Base-by-base conservation (phyloP, 345 rosid species). In the Reutealis trisperma region DNA sequence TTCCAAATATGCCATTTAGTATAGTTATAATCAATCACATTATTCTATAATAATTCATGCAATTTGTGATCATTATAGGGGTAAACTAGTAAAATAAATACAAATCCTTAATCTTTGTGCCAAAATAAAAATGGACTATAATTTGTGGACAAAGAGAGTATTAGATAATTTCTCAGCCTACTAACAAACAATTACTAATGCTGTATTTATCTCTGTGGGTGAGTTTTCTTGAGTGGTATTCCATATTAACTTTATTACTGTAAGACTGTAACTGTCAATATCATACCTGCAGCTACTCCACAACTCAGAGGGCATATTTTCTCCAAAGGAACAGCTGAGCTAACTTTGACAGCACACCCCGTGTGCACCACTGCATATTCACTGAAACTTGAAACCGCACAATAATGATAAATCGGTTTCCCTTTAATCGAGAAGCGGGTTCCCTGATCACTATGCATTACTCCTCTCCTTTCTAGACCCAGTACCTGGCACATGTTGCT, bases 381-480 rank as follows among this genome's bases (percentile, higher is more conserved):
- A 14, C 97, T 90, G 84, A 95, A 93, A 86, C 99, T 95, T 9
- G 99, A 93, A 82, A 95, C 93, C 0, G 97, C 99, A 58, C 96
- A 92, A 79, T 88, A 95, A 76, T 95, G 98, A 82, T 86, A 93
- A 71, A 95, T 84, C 14, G 94, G 92, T 72, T 87, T 88, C 79
- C 96, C 98, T 81, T 86, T 87, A 41, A 92, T 78, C 2, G 89
- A 90, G 90, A 95, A 93, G 9, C 97, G 91, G 1, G 93, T 86
- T 77, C 71, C 77, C 71, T 85, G 91, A 81, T 92, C 97, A 27
- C 92, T 87, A 79, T 93, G 98, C 98, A 95, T 93, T 72, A 95
- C 67, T 16, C 99, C 98, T 82, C 77, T 89, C 84, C 93, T 89
- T 85, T 93, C 98, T 87, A 93, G 75, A 51, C 97, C 98, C 63